phyloP scores from a whole-genome alignment of 2,329 filamentous ascomycete genomes.

The Aureobasidium uvarum region DNA sequence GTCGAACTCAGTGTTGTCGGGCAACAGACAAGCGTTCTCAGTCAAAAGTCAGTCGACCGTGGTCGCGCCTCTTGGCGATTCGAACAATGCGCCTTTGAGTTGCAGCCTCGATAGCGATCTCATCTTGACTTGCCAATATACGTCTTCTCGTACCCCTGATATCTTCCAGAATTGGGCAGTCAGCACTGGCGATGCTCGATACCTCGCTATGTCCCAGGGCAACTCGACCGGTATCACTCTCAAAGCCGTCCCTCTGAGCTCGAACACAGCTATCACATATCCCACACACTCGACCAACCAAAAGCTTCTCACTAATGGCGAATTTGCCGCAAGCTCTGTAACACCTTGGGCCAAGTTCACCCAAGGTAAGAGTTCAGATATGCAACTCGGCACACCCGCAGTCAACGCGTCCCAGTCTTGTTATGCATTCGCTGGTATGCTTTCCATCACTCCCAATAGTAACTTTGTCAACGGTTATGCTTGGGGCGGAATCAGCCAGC shows the following conservation, averaged over 20 bases:
- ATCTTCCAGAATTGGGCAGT: conserved; percentile 15
- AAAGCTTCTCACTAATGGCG: conserved; percentile 14
- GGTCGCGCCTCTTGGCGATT: conserved; percentile 21
- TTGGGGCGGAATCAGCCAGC: conserved; percentile 12
- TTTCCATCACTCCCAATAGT: conserved; percentile 7
- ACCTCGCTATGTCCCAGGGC: conserved; percentile 24
- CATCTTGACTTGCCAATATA: conserved; percentile 18
- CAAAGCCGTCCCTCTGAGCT: conserved; percentile 15
- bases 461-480: conserved; percentile 25
- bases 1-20: conserved; percentile 7
- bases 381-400: not conserved
- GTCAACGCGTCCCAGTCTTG: conserved; percentile 7
- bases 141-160: not conserved
- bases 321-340: conserved; percentile 3
- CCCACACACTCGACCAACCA: conserved; percentile 14
- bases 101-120: conserved; percentile 20
- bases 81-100: conserved; percentile 5
- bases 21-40: conserved; percentile 14
- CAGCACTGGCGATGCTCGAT: conserved; percentile 8
- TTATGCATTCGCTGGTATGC: conserved; percentile 22
- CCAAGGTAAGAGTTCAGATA: conserved; percentile 19
- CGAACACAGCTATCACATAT: conserved; percentile 8
- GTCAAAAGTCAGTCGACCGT: conserved; percentile 12
- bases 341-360: conserved; percentile 7
- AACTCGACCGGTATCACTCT: conserved; percentile 2